Evolutionary conservation across 2,329 filamentous ascomycete genomes (phyloP).

Genomic region (Colletotrichum theobromicola): DNA sequence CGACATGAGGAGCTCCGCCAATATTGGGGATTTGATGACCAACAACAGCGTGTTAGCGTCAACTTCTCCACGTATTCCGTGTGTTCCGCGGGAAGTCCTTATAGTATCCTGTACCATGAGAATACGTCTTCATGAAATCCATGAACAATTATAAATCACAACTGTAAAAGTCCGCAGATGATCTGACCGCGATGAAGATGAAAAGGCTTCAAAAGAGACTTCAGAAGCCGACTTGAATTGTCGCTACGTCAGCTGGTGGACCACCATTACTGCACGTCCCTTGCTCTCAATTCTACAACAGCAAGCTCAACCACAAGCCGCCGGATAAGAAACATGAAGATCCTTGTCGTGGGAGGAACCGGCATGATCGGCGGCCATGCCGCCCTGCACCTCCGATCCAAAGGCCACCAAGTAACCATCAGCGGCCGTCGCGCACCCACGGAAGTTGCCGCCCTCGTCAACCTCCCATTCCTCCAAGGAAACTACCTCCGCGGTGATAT

Average conservation of each 20-base stretch:
- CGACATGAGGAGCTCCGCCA: not conserved
- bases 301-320: not conserved
- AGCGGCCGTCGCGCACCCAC: not conserved
- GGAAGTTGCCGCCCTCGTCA: not conserved
- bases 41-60: not conserved
- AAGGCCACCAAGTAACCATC: not conserved
- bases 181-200: rapidly evolving
- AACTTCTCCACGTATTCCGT: not conserved
- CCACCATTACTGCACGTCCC: not conserved
- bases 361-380: conserved; percentile 13
- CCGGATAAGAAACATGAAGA: not conserved
- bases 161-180: rapidly evolving
- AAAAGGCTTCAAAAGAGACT: not conserved
- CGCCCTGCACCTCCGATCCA: not conserved
- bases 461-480: not conserved
- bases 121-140: not conserved
- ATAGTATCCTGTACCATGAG: not conserved
- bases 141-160: not conserved
- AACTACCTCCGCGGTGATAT: not conserved
- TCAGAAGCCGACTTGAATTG: rapidly evolving
- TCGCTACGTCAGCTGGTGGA: not conserved
- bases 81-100: not conserved
- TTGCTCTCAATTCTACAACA: not conserved
- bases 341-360: conserved; percentile 7
- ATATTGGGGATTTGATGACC: not conserved